Conservation (phyloP, 805 yeast species). For the Candida orba region DNA sequence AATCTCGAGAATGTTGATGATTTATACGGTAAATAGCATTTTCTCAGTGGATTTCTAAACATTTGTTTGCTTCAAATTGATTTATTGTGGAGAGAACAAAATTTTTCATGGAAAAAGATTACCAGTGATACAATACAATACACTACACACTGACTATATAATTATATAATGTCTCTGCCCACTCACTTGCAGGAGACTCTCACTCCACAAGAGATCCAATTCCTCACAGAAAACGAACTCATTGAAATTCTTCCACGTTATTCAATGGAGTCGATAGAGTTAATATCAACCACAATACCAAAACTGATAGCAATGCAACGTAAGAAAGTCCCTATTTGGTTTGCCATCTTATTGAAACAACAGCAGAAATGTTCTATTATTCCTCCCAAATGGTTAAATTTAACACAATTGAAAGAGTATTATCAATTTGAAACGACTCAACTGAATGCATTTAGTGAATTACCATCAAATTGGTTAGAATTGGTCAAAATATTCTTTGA, state of each 20-base stretch:
- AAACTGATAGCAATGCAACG: constrained; percentile 60
- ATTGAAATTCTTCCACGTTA: constrained; percentile 76
- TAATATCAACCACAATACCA: constrained; percentile 58
- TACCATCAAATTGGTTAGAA: constrained; percentile 91
- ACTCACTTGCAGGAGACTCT: constrained; percentile 43
- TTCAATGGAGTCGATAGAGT: constrained; percentile 52
- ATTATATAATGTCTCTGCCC: background rate
- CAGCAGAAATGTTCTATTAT: constrained; percentile 83
- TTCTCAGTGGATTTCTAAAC: background rate
- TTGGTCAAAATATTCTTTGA: constrained; percentile 58
- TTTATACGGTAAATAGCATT: too few species aligned
- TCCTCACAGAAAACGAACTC: constrained; percentile 74
- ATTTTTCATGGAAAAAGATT: background rate
- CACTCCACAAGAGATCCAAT: constrained; percentile 72
- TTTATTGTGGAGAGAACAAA: background rate
- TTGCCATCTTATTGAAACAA: constrained; percentile 72
- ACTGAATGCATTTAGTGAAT: constrained; percentile 51
- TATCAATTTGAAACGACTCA: constrained; percentile 61
- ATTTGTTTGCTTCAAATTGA: background rate
- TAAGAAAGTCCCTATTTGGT: constrained; percentile 74
- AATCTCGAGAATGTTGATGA: background rate
- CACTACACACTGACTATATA: background rate
- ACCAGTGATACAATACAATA: background rate
- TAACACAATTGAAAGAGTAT: constrained; percentile 42
- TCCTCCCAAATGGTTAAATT: constrained; percentile 78